Base-by-base conservation (phyloP, 306 rosid genomes). In the Cajanus cajan region DNA sequence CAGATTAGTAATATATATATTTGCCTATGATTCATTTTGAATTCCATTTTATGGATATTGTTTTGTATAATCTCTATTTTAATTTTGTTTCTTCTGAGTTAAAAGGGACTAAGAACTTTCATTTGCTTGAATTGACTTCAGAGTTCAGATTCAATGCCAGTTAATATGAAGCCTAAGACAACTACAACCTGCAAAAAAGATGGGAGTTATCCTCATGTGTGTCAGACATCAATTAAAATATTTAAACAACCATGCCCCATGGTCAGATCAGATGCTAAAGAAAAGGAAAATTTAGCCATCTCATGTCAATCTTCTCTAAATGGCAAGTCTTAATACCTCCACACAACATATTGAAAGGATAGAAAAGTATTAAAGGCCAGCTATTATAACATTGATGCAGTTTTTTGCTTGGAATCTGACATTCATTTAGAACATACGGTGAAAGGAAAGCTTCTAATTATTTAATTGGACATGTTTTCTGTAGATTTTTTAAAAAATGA, bases 191-290 rank as follows among this genome's bases (percentile, higher is more conserved):
- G 63, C 72, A 57, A 52, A 51, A 80, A 63, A 16, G 61, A 45
- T 24, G 47, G 82, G n/a, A 76, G 24, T 44, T 84, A 37, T 77
- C 80, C 68, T 19, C 79, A 28, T 14, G 82, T 76, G 21, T 84
- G 68, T 50, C 78, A 4, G 33, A 55, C 21, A 41, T 84, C 85
- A 54, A 65, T 39, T 80, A 77, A 72, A 65, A 71, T 44, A 77
- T 71, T 37, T 45, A 80, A 61, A 80, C 14, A 11, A 45, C 18
- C 71, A 64, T 40, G 40, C 33, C 57, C 80, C 13, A 34, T 24
- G 43, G 79, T 45, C 41, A 50, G 45, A 3, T 28, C 31, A 76
- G 33, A 36, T 18, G 43, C 68, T 25, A 15, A 51, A 37, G 77
- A 57, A 71, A 21, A 70, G 69, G 33, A 13, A 71, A 65, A 45